Percentiles rank a stretch among this genome's conserved stretches.
These are phyloP conservation scores for Teratosphaeria epicoccoides DNA, from an alignment of 2,329 filamentous ascomycete species.

Conservation along the genomic window DNA sequence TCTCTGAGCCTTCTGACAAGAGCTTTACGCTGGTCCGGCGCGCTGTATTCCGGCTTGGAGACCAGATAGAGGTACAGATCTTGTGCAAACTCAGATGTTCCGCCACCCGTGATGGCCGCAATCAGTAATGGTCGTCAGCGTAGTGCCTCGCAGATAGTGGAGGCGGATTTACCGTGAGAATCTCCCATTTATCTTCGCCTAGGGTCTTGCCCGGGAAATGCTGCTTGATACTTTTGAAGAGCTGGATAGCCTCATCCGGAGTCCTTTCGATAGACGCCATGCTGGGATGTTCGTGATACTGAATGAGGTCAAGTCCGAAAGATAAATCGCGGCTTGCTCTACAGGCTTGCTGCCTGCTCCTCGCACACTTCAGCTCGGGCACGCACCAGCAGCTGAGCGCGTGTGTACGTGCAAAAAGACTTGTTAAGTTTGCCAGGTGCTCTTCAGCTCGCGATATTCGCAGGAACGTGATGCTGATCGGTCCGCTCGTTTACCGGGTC, in stretches of 20 bases:
- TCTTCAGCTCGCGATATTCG: too few relatives aligned
- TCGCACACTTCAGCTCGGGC: neutral
- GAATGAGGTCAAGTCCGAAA: neutral
- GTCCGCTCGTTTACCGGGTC: too few relatives aligned
- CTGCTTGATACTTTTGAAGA: slow-evolving; percentile 34
- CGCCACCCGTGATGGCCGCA: slow-evolving; percentile 39
- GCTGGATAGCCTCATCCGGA: slow-evolving; percentile 27
- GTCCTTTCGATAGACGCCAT: slow-evolving; percentile 27
- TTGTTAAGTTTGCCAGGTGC: too few relatives aligned
- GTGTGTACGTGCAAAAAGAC: too few relatives aligned
- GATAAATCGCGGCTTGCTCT: neutral
- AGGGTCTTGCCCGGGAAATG: slow-evolving; percentile 34
- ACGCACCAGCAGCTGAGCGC: neutral
- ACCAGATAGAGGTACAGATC: slow-evolving; percentile 48
- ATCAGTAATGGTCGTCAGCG: slow-evolving; percentile 17
- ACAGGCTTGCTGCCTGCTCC: neutral
- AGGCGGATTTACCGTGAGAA: slow-evolving; percentile 28
- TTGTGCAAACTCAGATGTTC: slow-evolving; percentile 41
- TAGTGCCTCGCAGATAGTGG: neutral
- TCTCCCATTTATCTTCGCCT: slow-evolving; percentile 38
- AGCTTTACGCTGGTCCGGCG: slow-evolving; percentile 34
- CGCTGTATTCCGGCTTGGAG: slow-evolving; percentile 36
- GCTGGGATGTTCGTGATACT: neutral
- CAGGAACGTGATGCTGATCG: too few relatives aligned
- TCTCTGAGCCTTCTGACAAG: slow-evolving; percentile 47